Percentiles rank a stretch among this genome's conserved stretches.
phyloP scores from a whole-genome alignment of 768 basidiomycete species.

The Nevesoporus exiguus region DNA sequence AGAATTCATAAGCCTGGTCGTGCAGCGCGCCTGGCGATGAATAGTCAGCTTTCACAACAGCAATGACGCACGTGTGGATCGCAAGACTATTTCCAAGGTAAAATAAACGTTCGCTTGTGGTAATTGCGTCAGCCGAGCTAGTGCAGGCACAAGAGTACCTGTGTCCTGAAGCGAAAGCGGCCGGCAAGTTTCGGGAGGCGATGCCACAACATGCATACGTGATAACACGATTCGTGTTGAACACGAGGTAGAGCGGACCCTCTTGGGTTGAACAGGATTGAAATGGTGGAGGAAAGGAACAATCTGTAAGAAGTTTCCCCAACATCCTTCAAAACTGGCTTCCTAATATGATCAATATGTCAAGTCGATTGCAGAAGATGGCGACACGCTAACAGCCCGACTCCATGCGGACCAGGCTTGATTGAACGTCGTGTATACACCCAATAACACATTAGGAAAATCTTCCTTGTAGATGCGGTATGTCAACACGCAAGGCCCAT shows the following conservation, averaged over 20 bases:
- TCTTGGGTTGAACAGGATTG: slow-evolving; percentile 6
- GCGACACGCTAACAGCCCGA: slow-evolving; percentile 1
- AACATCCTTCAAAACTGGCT: slow-evolving; percentile 5
- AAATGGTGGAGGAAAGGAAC: slow-evolving; percentile 8
- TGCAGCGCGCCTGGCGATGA: slow-evolving; percentile 5
- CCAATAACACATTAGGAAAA: slow-evolving; percentile 1
- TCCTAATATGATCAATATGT: slow-evolving; percentile 12
- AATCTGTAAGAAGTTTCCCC: slow-evolving; percentile 10
- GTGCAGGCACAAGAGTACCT: slow-evolving; percentile 15
- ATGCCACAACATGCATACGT: slow-evolving; percentile 13
- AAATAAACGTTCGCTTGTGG: slow-evolving; percentile 21
- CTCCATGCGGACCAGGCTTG: neutral
- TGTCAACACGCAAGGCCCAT: slow-evolving; percentile 2
- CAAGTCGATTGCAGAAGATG: slow-evolving; percentile 3
- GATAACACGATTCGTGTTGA: slow-evolving; percentile 14
- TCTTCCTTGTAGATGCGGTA: neutral
- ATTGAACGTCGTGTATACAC: slow-evolving; percentile 3
- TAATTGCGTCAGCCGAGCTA: slow-evolving; percentile 7
- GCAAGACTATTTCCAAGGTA: slow-evolving; percentile 18
- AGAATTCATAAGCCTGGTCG: slow-evolving; percentile 13
- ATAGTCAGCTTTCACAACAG: slow-evolving; percentile 13
- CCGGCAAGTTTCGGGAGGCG: slow-evolving; percentile 6
- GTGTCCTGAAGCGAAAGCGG: neutral
- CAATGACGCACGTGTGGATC: slow-evolving; percentile 29
- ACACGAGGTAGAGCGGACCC: slow-evolving; percentile 24